These are phyloP conservation scores for Fusarium albidum DNA, from an alignment of 2,329 filamentous ascomycete species.

Conservation along the genomic window DNA sequence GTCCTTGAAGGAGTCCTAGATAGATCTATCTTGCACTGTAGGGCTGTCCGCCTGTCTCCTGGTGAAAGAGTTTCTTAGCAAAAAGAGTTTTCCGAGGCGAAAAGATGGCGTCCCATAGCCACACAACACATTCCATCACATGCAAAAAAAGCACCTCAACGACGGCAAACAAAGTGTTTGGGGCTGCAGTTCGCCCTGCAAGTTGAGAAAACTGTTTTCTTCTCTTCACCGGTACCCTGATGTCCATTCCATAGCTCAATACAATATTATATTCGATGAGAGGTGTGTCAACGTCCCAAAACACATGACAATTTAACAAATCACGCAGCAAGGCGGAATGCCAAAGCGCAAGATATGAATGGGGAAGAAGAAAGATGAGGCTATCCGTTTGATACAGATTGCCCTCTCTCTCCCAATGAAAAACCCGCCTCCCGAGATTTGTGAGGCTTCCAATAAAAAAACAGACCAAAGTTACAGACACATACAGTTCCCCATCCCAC, in stretches of 20 bases:
- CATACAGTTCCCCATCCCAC: constrained; percentile 27
- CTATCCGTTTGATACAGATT: constrained; percentile 6
- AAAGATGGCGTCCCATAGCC: background rate
- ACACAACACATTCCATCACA: background rate
- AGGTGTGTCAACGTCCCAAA: too few species aligned
- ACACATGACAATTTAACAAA: too few species aligned
- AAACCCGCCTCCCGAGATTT: constrained; percentile 8
- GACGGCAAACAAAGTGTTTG: background rate
- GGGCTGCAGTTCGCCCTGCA: constrained; percentile 18
- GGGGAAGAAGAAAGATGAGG: constrained; percentile 21
- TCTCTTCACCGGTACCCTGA: constrained; percentile 3
- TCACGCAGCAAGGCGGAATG: too few species aligned
- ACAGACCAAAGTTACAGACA: constrained; percentile 22
- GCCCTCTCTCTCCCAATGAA: constrained; percentile 23
- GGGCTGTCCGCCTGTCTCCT: too few species aligned
- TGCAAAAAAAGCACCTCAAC: background rate
- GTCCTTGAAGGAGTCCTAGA: too few species aligned
- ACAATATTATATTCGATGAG: too few species aligned
- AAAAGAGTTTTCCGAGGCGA: constrained; percentile 3
- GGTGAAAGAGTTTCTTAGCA: too few species aligned
- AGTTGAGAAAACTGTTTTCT: constrained; percentile 26
- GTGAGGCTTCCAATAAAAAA: constrained; percentile 25
- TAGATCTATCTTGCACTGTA: too few species aligned
- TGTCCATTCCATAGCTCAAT: constrained; percentile 32
- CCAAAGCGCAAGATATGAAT: constrained; percentile 27